Evolutionary conservation across 1,139 yeast genomes (phyloP), one percentile per base, ranked within the genome.

Genomic region (Suhomyces bribrorum): DNA sequence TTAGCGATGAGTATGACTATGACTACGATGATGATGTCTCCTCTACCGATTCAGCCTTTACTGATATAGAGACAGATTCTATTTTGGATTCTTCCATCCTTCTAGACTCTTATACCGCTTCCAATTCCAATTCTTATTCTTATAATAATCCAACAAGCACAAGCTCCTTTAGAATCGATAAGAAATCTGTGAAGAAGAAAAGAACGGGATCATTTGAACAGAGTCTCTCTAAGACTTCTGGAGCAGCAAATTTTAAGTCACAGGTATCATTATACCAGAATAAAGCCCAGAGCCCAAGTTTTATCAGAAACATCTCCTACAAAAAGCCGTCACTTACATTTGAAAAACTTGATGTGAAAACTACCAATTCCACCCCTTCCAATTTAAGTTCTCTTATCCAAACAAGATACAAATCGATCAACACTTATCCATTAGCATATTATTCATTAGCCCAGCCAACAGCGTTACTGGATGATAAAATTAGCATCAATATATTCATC

Each of bases 401-500:
- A 48, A 64, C 59, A 38, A 65, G 66, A 41, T 58, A 53, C 37
- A 64, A 56, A 36, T 57, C 67, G 2, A 62, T 67, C 5, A 63
- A 66, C 15, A 60, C 58, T 4, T 74, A 79, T 43, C 81, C 84
- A 0, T 59, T 83, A 36, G 73, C 70, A 12, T 78, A 70, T 46
- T 84, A 75, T 52, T 55, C 71, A 5, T 79, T 77, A 57, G 86
- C 73, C 5, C 57, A 53, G 20, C 50, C 61, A 0, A 47, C 47
- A 5, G 37, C 45, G 14, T 15, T 36, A 8, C 18, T 32, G 15
- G 37, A 32, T 14, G 23, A 20, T 5, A 29, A 26, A 15, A 55
- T 46, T 40, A 54, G 40, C 58, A 71, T 45, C 48, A 69, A 66
- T 46, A 61, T 73, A 2, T 71, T 66, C 45, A 45, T 68, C 1